Evolutionary conservation across 2,329 filamentous ascomycete genomes (phyloP).

Genomic region (Xylariaceae sp.): DNA sequence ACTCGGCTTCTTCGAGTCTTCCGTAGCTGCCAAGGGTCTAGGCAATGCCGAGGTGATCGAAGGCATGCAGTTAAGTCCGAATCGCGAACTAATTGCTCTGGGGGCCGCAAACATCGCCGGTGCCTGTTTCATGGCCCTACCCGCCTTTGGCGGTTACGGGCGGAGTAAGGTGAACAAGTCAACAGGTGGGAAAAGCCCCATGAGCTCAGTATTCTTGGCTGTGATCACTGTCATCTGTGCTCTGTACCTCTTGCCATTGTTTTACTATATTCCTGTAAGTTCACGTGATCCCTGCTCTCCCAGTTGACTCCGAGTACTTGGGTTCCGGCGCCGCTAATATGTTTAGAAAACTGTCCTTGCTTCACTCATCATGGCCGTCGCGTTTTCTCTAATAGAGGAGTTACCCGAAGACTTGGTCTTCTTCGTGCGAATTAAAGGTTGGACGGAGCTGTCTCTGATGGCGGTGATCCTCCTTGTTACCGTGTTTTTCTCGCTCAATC

Average conservation of each 20-base stretch:
- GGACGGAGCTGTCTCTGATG: slow-evolving; percentile 84
- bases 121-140: slow-evolving; percentile 86
- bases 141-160: slow-evolving; percentile 93
- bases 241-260: slow-evolving; percentile 78
- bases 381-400: slow-evolving; percentile 92
- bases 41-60: slow-evolving; percentile 67
- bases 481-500: slow-evolving; percentile 88
- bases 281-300: not conserved
- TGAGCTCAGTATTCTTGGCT: slow-evolving; percentile 86
- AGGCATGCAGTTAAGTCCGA: slow-evolving; percentile 79
- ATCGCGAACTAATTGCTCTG: slow-evolving; percentile 87
- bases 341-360: slow-evolving; percentile 86
- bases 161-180: slow-evolving; percentile 92
- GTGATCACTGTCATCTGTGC: slow-evolving; percentile 78
- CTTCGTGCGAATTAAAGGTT: slow-evolving; percentile 81
- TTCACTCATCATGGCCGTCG: slow-evolving; percentile 91
- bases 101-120: slow-evolving; percentile 89
- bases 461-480: slow-evolving; percentile 83
- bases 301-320: not conserved
- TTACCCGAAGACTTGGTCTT: slow-evolving; percentile 88
- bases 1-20: slow-evolving; percentile 97
- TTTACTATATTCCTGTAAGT: slow-evolving; percentile 91
- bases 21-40: slow-evolving; percentile 89
- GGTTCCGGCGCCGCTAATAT: slow-evolving; percentile 5
- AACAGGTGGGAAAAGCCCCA: slow-evolving; percentile 86